Evolutionary conservation across 257 asterid species (phyloP).

Genomic region (Rhazya stricta): DNA sequence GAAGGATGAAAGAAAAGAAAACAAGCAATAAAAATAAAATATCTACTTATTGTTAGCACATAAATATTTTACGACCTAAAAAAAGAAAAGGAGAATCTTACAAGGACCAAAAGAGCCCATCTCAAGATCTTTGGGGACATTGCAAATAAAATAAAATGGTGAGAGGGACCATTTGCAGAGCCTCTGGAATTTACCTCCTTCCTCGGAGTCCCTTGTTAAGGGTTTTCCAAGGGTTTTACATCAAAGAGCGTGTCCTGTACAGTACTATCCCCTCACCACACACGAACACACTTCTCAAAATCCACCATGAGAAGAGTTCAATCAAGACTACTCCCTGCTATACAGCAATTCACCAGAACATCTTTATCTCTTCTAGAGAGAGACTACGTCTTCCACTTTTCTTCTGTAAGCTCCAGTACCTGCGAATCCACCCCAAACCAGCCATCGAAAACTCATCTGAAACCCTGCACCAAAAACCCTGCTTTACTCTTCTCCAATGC

Average conservation of each 20-base stretch:
- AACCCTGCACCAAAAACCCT: slow-evolving; percentile 28
- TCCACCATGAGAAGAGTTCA: slow-evolving; percentile 69
- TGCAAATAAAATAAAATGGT: background rate
- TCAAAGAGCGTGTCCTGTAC: background rate
- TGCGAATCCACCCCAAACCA: slow-evolving; percentile 19
- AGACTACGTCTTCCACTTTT: slow-evolving; percentile 18
- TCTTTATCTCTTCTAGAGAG: slow-evolving; percentile 29
- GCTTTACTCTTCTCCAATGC: slow-evolving; percentile 30
- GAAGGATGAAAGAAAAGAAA: background rate
- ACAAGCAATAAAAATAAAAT: no score
- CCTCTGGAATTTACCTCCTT: background rate
- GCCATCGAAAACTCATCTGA: slow-evolving; percentile 34
- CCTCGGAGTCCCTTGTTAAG: background rate
- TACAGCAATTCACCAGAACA: slow-evolving; percentile 32
- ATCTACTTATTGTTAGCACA: no score
- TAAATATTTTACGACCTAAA: no score
- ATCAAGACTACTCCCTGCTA: slow-evolving; percentile 34
- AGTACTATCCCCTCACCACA: background rate
- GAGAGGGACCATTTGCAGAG: no score
- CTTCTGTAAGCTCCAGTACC: slow-evolving; percentile 16
- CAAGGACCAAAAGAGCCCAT: no score
- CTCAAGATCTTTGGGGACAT: no score
- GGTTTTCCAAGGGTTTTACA: slow-evolving; percentile 35
- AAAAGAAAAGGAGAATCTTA: no score
- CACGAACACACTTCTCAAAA: slow-evolving; percentile 4